Conservation (phyloP, 2,329 filamentous ascomycete species). For the Xylaria sp. region DNA sequence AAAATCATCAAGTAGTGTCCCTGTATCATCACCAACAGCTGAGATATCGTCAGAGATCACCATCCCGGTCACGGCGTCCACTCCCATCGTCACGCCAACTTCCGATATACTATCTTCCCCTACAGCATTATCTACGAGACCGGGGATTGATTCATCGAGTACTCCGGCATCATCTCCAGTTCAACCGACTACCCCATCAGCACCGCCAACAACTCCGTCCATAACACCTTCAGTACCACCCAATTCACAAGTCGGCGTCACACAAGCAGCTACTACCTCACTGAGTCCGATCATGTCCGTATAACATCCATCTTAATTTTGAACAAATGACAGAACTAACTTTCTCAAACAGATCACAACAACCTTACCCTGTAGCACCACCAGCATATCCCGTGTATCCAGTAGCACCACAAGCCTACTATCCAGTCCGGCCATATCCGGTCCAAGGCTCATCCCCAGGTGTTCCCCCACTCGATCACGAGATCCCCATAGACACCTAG, state of each 20-base stretch:
- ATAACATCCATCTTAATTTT: neutral
- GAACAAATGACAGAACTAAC: neutral
- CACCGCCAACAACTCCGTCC: neutral
- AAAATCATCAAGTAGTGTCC: neutral
- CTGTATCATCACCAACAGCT: neutral
- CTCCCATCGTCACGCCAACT: neutral
- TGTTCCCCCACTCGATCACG: neutral
- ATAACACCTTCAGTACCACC: neutral
- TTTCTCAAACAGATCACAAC: neutral
- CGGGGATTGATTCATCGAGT: neutral
- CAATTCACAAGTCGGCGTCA: neutral
- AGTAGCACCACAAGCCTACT: neutral
- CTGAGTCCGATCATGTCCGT: neutral
- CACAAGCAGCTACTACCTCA: neutral
- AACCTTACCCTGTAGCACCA: slow-evolving; percentile 1
- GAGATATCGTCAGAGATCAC: neutral
- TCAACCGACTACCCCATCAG: neutral
- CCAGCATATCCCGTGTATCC: neutral
- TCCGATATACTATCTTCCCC: neutral
- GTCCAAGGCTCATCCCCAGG: neutral
- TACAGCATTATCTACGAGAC: neutral
- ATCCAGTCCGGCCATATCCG: slow-evolving; percentile 1
- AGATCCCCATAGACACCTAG: slow-evolving; percentile 1
- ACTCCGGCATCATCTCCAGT: neutral
- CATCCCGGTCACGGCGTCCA: neutral